phyloP scores from a whole-genome alignment of 2,329 filamentous ascomycete species.

The Fusarium algeriense region DNA sequence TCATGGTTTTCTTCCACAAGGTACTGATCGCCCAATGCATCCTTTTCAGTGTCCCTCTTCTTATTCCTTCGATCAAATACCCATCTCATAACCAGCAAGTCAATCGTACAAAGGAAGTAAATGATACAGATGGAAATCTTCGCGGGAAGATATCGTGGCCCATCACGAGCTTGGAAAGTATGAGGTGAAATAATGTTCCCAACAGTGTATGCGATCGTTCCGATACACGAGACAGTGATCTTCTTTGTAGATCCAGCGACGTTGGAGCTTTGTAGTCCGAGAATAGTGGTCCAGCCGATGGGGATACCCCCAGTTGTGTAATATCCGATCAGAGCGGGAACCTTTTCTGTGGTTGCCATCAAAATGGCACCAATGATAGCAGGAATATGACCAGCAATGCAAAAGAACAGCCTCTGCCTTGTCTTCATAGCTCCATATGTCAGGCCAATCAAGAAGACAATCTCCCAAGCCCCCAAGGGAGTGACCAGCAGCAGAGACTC shows the following conservation, averaged over 20 bases:
- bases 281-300: slow-evolving; percentile 41
- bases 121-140: slow-evolving; percentile 41
- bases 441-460: neutral
- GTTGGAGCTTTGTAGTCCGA: slow-evolving; percentile 39
- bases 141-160: slow-evolving; percentile 30
- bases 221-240: slow-evolving; percentile 39
- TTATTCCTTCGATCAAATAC: slow-evolving; percentile 30
- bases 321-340: slow-evolving; percentile 37
- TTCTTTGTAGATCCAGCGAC: slow-evolving; percentile 41
- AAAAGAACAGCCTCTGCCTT: neutral
- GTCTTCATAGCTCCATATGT: slow-evolving; percentile 6
- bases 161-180: slow-evolving; percentile 38
- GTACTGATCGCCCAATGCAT: neutral
- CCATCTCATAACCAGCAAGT: slow-evolving; percentile 37
- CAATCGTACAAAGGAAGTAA: slow-evolving; percentile 37
- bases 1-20: slow-evolving; percentile 31
- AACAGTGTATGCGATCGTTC: slow-evolving; percentile 38
- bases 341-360: slow-evolving; percentile 41
- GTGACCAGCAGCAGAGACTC: neutral
- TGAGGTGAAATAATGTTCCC: slow-evolving; percentile 43
- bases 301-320: slow-evolving; percentile 39
- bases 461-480: slow-evolving; percentile 2
- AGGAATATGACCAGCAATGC: slow-evolving; percentile 6
- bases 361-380: slow-evolving; percentile 37
- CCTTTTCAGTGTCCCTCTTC: slow-evolving; percentile 24